Conservation (phyloP, 306 rosid genomes). For the Pyrus betulifolia region DNA sequence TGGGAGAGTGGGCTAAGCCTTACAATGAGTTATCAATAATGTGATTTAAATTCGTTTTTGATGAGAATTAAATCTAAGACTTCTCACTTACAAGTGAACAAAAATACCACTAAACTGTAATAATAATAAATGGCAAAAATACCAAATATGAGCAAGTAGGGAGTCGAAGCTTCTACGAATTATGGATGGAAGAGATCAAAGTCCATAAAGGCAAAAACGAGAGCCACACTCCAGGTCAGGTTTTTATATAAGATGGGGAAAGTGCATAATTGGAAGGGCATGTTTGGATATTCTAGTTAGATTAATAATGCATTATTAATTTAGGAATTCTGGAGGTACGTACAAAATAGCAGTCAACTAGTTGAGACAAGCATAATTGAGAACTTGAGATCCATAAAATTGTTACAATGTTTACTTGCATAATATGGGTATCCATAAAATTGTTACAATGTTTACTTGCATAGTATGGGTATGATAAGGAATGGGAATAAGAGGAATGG, state of each 20-base stretch:
- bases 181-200: not conserved
- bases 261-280: not conserved
- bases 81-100: no score
- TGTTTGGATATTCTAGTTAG: not conserved
- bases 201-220: not conserved
- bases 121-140: no score
- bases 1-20: no score
- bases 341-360: not conserved
- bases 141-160: no score
- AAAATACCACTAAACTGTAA: rapidly evolving
- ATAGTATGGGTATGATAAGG: no score
- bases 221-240: not conserved
- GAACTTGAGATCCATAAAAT: not conserved
- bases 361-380: not conserved
- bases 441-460: no score
- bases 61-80: no score
- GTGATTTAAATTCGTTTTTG: rapidly evolving
- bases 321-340: not conserved
- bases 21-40: no score
- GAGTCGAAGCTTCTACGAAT: not conserved
- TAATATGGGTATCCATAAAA: not conserved
- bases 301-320: not conserved
- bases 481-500: no score
- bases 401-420: no score
- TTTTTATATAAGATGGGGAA: not conserved